phyloP scores from a whole-genome alignment of 1,284 basidiomycete genomes.

The Phylloporus gajari region DNA sequence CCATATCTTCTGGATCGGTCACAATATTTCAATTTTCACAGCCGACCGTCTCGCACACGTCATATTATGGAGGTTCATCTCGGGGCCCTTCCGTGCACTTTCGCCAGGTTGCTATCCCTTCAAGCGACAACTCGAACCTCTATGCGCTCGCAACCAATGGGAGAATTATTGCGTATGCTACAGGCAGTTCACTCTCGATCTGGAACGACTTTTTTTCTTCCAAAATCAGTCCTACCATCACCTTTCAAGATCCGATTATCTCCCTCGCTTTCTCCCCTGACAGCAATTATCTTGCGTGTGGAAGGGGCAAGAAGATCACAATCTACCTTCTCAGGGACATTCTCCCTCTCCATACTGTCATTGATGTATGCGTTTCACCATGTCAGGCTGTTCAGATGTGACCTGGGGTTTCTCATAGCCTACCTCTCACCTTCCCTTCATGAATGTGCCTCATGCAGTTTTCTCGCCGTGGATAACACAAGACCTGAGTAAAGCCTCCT shows the following conservation, averaged over 20 bases:
- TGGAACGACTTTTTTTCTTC: conserved; percentile 11
- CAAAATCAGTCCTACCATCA: conserved; percentile 15
- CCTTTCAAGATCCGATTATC: neutral
- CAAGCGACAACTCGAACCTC: neutral
- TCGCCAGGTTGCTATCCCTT: conserved; percentile 1
- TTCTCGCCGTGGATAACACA: neutral
- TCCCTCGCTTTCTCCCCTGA: conserved; percentile 20
- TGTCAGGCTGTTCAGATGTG: too few species aligned
- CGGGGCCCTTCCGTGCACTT: too few species aligned
- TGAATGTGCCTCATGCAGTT: neutral
- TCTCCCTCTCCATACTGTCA: conserved; percentile 1
- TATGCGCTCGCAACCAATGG: conserved; percentile 11
- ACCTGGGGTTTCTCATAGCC: conserved; percentile 3
- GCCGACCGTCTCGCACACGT: too few species aligned
- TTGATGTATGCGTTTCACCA: conserved; percentile 6
- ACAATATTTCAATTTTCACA: too few species aligned
- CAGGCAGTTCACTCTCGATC: conserved; percentile 8
- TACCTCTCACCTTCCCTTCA: conserved; percentile 15
- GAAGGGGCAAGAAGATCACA: conserved; percentile 15
- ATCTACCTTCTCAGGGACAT: conserved; percentile 15
- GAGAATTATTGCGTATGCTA: neutral
- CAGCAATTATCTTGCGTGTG: conserved; percentile 13
- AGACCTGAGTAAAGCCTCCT: too few species aligned
- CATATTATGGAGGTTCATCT: too few species aligned
- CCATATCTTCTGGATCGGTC: neutral